Evolutionary conservation across 2,329 filamentous ascomycete genomes (phyloP).

Genomic region (Colletotrichum filicis): DNA sequence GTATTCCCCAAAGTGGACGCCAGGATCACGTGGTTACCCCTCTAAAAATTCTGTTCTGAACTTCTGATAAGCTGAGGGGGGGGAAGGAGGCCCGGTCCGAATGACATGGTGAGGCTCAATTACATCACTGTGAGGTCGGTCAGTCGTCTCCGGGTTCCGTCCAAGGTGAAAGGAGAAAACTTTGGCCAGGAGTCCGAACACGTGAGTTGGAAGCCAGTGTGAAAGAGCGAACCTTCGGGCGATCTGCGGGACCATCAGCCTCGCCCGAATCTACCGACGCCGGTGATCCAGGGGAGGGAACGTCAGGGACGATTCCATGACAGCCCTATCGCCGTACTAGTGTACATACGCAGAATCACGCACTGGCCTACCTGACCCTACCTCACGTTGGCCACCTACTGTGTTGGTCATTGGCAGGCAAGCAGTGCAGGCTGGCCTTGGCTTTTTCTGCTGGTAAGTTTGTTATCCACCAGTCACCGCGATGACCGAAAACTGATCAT

Average conservation of each 20-base stretch:
- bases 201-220: background rate
- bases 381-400: no score
- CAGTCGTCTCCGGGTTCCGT: background rate
- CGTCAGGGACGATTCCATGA: background rate
- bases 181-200: background rate
- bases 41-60: conserved; percentile 20
- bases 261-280: conserved; percentile 12
- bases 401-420: background rate
- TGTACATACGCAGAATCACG: background rate
- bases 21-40: conserved; percentile 22
- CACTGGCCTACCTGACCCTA: background rate
- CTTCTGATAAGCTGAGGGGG: background rate
- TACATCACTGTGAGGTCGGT: conserved; percentile 23
- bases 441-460: background rate
- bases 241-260: conserved; percentile 11
- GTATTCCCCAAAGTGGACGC: background rate
- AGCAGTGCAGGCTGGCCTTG: background rate
- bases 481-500: conserved; percentile 16
- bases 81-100: conserved; percentile 13
- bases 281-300: background rate
- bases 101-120: conserved; percentile 8
- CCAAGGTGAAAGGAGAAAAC: background rate
- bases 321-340: conserved; percentile 14
- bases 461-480: background rate
- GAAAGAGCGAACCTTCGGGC: background rate